Conservation (phyloP, 768 basidiomycete genomes). For the Hebeloma cylindrosporum region DNA sequence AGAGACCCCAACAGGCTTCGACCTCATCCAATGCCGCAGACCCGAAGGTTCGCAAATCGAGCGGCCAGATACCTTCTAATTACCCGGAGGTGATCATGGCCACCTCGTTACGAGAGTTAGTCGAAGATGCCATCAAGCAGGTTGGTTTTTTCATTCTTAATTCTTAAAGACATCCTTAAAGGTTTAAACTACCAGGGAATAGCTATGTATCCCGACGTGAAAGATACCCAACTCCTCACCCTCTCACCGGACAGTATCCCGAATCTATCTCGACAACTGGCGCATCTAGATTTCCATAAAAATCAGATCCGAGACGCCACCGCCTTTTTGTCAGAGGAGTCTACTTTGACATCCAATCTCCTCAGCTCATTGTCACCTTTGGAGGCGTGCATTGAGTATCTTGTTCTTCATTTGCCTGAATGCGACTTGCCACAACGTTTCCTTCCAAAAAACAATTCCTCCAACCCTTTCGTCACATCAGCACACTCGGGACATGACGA, state of each 20-base stretch:
- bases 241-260: constrained; percentile 44
- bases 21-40: constrained; percentile 11
- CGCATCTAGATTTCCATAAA: constrained; percentile 63
- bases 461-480: constrained; percentile 67
- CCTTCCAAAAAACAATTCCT: constrained; percentile 61
- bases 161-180: constrained; percentile 28
- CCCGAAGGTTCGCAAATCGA: constrained; percentile 18
- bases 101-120: constrained; percentile 65
- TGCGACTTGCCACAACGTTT: constrained; percentile 81
- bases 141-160: constrained; percentile 32
- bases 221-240: constrained; percentile 31
- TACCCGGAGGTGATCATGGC: constrained; percentile 86
- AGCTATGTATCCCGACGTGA: constrained; percentile 54
- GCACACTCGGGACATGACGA: constrained; percentile 61
- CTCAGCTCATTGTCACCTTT: constrained; percentile 58
- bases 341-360: constrained; percentile 60
- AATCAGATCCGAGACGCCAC: constrained; percentile 51
- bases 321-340: constrained; percentile 57
- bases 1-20: constrained; percentile 41
- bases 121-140: constrained; percentile 81
- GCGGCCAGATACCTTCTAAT: constrained; percentile 41
- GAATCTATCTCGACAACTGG: constrained; percentile 54
- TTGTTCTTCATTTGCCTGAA: constrained; percentile 82
- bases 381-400: constrained; percentile 81
- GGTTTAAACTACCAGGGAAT: constrained; percentile 45